Evolutionary conservation across 345 rosid species (phyloP), one percentile per base, ranked within the genome.

Genomic region (Noccaea caerulescens): DNA sequence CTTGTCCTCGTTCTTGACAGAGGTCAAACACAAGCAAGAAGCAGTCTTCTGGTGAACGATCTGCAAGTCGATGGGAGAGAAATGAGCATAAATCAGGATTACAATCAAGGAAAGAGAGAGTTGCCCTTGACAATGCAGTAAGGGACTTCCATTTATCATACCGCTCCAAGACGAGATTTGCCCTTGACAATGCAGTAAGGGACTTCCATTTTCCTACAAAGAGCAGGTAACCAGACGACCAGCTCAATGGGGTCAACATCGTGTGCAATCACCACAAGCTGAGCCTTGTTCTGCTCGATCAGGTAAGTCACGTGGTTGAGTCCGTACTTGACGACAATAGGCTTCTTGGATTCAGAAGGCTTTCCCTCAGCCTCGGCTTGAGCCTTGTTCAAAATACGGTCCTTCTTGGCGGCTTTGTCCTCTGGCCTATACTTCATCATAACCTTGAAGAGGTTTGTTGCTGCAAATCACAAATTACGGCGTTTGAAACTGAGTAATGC

Each of bases 181-280:
- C 92, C 90, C 82, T 87, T 89, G 4, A 89, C 93, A 46, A 89
- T 85, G 79, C 90, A 78, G 81, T 89, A 87, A 1, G 96, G 96
- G n/a, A 89, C 86, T 74, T 89, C 96, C 92, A 89, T 87, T 60
- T 89, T 89, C 49, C 96, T 80, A 72, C 96, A 89, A 42, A 89
- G 58, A 7, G 96, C 89, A 16, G 96, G 96, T 14, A 87, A 71
- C 96, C 96, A 89, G 4, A 89, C 91, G 2, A 89, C 96, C 68
- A 89, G 67, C 80, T 89, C 93, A 10, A 89, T 89, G 0, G 96
- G 96, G 63, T 89, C 96, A 42, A 89, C 96, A 69, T 89, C 96
- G 33, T 87, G 96, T 3, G 96, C 96, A 49, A 89, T 89, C 41
- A 87, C 87, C 2, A 89, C 96, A 78, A 89, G 51, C 55, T 85